Evolutionary conservation across 176 grass and related monocot species (phyloP), one percentile per base, ranked within the genome.

Genomic region (Oryza punctata): DNA sequence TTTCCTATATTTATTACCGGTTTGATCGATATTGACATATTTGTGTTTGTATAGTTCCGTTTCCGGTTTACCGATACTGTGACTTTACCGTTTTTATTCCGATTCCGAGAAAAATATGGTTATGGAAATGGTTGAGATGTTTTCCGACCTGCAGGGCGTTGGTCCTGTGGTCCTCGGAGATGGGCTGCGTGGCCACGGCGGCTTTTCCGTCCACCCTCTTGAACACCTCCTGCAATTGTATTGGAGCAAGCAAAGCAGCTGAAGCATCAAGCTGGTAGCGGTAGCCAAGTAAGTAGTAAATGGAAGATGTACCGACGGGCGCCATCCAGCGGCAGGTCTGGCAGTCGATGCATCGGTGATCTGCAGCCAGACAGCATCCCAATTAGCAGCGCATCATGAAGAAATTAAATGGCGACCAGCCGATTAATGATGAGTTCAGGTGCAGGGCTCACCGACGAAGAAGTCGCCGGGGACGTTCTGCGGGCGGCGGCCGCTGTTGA

Each of bases 311-410:
- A 90, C 90, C 68, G 92, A 90, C 93, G 68, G 95, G 92, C 50
- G 95, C 95, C 88, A 98, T 98, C 95, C 95, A 98, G 63, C 95
- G 92, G 82, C 95, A 98, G 61, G 92, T 91, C 69, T 89, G 86
- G 83, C 95, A 98, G 50, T 98, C 95, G 75, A 98, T 98, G 84
- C 95, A 98, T 3, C 78, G 79, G 18, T 88, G 87, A 66, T 98
- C 95, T 98, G 85, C 52, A 54, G 50, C 18, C 47, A 50, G 47
- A 14, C 47, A 50, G 47, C 12, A 0, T n/a, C n/a, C n/a, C n/a
- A 18, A 33, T 33, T 33, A 12, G 47, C 50, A 19, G 32, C 32
- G 32, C 50, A 54, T 54, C 47, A 44, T 4, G 41, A 44, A 44
- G 41, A 44, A 44, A 44, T 10, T 8, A 46, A 46, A 46, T 13